Percentiles rank a stretch among this genome's conserved stretches.
Evolutionary conservation across 169 alveolate genomes (phyloP).

Genomic region (Amoebophrya sp.): DNA sequence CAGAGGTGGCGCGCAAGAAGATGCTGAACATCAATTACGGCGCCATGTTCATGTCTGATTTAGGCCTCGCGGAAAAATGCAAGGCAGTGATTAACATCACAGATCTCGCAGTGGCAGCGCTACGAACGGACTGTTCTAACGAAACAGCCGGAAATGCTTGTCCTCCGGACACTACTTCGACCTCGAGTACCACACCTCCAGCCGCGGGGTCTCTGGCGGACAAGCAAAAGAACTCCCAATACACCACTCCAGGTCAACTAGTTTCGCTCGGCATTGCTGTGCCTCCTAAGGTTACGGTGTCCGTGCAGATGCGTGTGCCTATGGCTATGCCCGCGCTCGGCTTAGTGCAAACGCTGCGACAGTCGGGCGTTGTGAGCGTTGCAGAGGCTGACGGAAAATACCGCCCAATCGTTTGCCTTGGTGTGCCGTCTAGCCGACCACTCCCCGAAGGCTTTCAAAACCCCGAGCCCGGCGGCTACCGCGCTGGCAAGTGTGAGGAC

Average conservation of each 20-base stretch:
- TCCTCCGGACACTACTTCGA: too few species aligned
- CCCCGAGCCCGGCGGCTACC: not conserved
- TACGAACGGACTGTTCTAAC: too few species aligned
- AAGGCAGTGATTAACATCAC: too few species aligned
- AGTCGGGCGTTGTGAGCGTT: not conserved
- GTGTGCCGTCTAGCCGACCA: not conserved
- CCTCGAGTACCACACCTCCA: too few species aligned
- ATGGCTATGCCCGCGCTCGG: not conserved
- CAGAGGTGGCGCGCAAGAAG: not conserved
- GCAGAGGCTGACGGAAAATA: not conserved
- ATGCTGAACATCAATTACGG: not conserved
- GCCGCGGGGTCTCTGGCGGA: too few species aligned
- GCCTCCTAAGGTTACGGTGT: not conserved
- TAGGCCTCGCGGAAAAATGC: too few species aligned
- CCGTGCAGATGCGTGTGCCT: not conserved
- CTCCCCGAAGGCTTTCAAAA: not conserved
- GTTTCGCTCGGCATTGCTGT: too few species aligned
- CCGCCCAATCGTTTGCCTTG: not conserved
- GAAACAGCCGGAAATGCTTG: too few species aligned
- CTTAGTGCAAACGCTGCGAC: not conserved
- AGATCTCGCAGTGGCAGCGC: too few species aligned
- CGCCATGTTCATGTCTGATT: too few species aligned
- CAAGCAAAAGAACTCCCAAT: too few species aligned
- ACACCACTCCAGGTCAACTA: too few species aligned
- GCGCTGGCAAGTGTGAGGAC: not conserved